Evolutionary conservation across 805 yeast genomes (phyloP), one percentile per base, ranked within the genome.

Genomic region (Suhomyces prunicola): DNA sequence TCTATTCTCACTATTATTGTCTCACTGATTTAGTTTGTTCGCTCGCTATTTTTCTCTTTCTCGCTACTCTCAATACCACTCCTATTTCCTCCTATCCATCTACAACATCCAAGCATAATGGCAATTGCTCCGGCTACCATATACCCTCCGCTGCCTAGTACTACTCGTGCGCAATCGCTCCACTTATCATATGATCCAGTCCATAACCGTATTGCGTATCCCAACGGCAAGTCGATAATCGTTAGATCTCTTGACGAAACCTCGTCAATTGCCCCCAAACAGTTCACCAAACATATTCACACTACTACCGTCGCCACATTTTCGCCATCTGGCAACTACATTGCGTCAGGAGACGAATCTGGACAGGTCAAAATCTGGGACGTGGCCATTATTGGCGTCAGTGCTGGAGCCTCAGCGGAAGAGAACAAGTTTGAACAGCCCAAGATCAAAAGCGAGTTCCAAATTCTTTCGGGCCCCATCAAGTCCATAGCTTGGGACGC

Each of bases 301-400:
- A 71, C 81, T 22, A 90, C 96, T 40, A 88, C 96, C 0, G 96
- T 86, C 3, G 97, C 94, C 13, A 81, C 83, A 46, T 90, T 94
- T 68, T 78, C 96, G 1, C 97, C 98, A 1, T 85, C 91, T 10
- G 97, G 99, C 1, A 87, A 78, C 69, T 93, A 89, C 70, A 74
- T 93, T 29, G 97, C 96, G 1, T 87, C 96, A 3, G 98, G 97
- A 46, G 99, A 93, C 65, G 90, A 84, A 60, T 71, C 86, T n/a
- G 99, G 99, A 27, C 81, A 82, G 55, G 96, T 93, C 44, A 87
- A 88, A 59, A 83, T 94, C 45, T 93, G 98, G 97, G 96, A 90
- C 61, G 53, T 69, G 9, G 57, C 72, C 6, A 57, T 70, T 10
- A 80, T 78, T 23, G 46, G 49, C 17, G 53, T 59, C 5, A 60